Evolutionary conservation across 768 basidiomycete genomes (phyloP).

Genomic region (Leucocoprinus leucothites): DNA sequence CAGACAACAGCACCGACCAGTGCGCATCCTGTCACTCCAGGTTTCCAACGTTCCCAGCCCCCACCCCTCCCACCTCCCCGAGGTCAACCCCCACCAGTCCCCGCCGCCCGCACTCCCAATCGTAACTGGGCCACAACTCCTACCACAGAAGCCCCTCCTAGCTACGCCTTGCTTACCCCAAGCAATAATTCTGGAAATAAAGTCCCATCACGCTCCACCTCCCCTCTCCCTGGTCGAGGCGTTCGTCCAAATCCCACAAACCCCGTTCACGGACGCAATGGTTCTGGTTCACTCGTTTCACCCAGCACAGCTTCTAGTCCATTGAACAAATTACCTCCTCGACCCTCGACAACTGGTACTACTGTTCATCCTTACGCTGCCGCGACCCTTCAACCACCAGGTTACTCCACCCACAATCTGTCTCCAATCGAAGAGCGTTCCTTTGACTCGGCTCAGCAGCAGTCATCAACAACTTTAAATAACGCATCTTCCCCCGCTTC

Average conservation of each 20-base stretch:
- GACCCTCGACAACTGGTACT: conserved; percentile 37
- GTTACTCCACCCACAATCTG: conserved; percentile 40
- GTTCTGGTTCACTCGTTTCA: conserved; percentile 46
- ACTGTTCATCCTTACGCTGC: conserved; percentile 59
- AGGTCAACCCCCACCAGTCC: conserved; percentile 56
- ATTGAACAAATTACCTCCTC: conserved; percentile 41
- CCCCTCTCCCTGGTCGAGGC: conserved; percentile 38
- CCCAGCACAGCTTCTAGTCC: conserved; percentile 27
- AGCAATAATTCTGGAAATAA: conserved; percentile 45
- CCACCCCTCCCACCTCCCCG: conserved; percentile 71
- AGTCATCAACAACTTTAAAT: conserved; percentile 28
- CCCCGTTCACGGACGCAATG: conserved; percentile 45
- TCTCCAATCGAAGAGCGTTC: conserved; percentile 75
- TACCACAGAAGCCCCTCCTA: conserved; percentile 51
- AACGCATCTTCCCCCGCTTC: conserved; percentile 49
- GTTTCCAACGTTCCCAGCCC: conserved; percentile 41
- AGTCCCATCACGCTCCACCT: conserved; percentile 39
- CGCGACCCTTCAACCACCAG: conserved; percentile 29
- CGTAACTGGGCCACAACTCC: conserved; percentile 48
- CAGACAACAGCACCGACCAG: conserved; percentile 31
- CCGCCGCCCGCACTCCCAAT: conserved; percentile 28
- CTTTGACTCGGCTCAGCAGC: no score
- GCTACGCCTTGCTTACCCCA: conserved; percentile 56
- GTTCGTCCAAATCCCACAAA: conserved; percentile 22
- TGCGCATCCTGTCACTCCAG: conserved; percentile 26